phyloP scores from a whole-genome alignment of 192 early-diverging fungal genomes.

The Backusella liffmaniae region DNA sequence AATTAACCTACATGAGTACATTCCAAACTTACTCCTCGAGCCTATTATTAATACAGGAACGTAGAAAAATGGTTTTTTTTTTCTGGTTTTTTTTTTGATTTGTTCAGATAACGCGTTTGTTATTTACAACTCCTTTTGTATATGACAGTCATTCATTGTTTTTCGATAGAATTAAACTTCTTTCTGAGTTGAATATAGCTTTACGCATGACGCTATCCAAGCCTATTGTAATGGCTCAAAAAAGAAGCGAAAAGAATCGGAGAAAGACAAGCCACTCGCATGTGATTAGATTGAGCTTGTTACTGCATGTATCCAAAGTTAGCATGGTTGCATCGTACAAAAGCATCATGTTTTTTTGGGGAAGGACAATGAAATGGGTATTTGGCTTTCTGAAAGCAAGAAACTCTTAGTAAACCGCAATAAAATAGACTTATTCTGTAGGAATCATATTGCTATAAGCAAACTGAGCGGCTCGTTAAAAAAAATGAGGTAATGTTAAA shows the following conservation, averaged over 20 bases:
- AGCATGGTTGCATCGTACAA: neutral
- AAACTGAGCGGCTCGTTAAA: neutral
- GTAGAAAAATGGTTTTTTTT: conserved; percentile 85
- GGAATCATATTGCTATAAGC: neutral
- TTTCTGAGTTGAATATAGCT: conserved; percentile 75
- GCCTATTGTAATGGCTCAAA: neutral
- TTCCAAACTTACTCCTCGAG: conserved; percentile 65
- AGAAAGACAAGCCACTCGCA: neutral
- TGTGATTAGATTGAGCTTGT: neutral
- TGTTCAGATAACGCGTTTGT: neutral
- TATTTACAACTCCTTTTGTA: too few relatives aligned
- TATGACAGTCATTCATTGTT: neutral
- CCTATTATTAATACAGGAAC: conserved; percentile 78
- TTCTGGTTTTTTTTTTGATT: conserved; percentile 75
- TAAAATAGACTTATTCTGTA: neutral
- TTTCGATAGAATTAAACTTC: conserved; percentile 94
- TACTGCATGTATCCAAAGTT: neutral
- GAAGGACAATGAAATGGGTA: neutral
- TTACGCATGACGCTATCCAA: conserved; percentile 69
- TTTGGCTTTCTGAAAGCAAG: neutral
- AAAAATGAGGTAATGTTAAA: neutral
- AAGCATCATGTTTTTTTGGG: neutral
- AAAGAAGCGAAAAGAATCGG: neutral
- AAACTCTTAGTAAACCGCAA: neutral
- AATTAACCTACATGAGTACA: neutral